phyloP scores from a whole-genome alignment of 2,329 filamentous ascomycete genomes.

The Mycogone perniciosa region DNA sequence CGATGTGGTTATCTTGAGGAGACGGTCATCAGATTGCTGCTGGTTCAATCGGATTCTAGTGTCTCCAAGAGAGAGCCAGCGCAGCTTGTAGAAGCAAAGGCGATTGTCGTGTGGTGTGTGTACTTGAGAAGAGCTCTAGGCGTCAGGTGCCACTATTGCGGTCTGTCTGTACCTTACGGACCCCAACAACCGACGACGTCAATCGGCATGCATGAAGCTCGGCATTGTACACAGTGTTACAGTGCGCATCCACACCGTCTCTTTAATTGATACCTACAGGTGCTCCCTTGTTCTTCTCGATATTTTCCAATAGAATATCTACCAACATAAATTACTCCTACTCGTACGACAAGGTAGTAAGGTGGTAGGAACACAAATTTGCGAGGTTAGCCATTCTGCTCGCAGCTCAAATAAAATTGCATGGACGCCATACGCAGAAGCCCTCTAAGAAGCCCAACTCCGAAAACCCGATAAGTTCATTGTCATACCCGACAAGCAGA shows the following conservation, averaged over 20 bases:
- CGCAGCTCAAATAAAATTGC: too few relatives aligned
- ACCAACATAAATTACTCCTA: too few relatives aligned
- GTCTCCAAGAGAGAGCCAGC: not conserved
- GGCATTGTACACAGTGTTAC: constrained; percentile 18
- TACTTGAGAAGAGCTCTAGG: constrained; percentile 6
- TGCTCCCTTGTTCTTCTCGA: too few relatives aligned
- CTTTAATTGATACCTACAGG: not conserved
- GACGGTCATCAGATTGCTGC: constrained; percentile 24
- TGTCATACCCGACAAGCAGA: too few relatives aligned
- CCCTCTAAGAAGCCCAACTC: too few relatives aligned
- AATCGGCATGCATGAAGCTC: constrained; percentile 23
- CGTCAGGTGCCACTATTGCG: constrained; percentile 9
- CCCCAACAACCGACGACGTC: constrained; percentile 22
- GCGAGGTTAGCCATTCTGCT: too few relatives aligned
- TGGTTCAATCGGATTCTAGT: constrained; percentile 2
- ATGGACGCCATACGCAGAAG: too few relatives aligned
- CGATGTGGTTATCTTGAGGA: constrained; percentile 23
- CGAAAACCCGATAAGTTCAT: too few relatives aligned
- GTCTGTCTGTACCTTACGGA: not conserved
- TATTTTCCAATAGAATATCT: too few relatives aligned
- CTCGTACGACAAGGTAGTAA: too few relatives aligned
- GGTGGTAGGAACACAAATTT: too few relatives aligned
- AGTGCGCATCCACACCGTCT: constrained; percentile 14
- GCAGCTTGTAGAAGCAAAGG: not conserved
- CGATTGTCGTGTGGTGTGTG: not conserved